Evolutionary conservation across 768 basidiomycete genomes (phyloP).

Genomic region (Mycena pura): DNA sequence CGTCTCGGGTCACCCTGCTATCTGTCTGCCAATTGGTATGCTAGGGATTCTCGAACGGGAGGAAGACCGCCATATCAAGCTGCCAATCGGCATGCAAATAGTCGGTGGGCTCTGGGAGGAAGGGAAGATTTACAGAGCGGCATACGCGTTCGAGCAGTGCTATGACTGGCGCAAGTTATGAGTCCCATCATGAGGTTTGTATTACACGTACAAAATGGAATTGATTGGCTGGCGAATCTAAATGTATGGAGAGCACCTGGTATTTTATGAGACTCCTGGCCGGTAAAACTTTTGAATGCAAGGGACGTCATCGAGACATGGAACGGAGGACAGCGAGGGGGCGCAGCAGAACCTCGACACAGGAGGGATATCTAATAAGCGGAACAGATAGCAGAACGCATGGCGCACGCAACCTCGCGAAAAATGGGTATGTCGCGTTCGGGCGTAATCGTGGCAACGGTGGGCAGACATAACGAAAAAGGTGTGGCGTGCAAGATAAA

Average conservation of each 20-base stretch:
- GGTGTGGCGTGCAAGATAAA: not conserved
- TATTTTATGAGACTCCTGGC: not conserved
- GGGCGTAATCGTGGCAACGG: not conserved
- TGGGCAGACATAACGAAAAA: not conserved
- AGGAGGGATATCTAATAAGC: not conserved
- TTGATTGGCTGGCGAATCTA: too few relatives aligned
- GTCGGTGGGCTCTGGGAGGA: slow-evolving; percentile 51
- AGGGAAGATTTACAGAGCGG: slow-evolving; percentile 34
- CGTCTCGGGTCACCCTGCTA: slow-evolving; percentile 48
- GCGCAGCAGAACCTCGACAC: slow-evolving; percentile 15
- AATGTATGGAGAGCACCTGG: too few relatives aligned
- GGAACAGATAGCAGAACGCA: too few relatives aligned
- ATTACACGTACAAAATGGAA: too few relatives aligned
- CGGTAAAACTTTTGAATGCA: too few relatives aligned
- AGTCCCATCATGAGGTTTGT: not conserved
- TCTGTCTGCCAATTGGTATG: slow-evolving; percentile 51
- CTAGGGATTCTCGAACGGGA: slow-evolving; percentile 33
- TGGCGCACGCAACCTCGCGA: too few relatives aligned
- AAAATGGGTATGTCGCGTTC: slow-evolving; percentile 1
- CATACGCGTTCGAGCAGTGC: slow-evolving; percentile 34
- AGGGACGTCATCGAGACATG: slow-evolving; percentile 18
- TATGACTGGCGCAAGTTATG: slow-evolving; percentile 30
- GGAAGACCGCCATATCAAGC: slow-evolving; percentile 39
- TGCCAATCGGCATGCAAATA: slow-evolving; percentile 55
- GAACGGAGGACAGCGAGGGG: slow-evolving; percentile 10